Evolutionary conservation across 2,329 filamentous ascomycete genomes (phyloP).

Genomic region (Fusarium multiceps): DNA sequence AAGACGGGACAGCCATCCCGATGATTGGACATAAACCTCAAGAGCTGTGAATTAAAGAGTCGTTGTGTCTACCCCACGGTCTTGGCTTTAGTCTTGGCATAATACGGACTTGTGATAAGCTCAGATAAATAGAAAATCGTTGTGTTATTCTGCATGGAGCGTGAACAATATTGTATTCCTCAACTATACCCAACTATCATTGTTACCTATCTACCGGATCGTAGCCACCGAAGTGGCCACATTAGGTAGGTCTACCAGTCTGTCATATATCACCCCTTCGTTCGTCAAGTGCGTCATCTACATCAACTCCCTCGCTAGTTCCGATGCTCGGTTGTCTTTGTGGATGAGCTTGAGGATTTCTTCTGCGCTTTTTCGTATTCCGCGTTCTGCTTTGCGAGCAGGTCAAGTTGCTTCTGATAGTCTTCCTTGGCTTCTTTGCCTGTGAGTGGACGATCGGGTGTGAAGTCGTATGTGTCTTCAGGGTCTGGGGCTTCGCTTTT

Average conservation of each 20-base stretch:
- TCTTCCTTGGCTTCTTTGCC: neutral
- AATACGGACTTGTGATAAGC: accelerated
- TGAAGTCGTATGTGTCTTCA: neutral
- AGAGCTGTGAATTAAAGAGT: no score
- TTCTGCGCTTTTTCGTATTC: neutral
- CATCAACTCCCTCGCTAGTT: accelerated
- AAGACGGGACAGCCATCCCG: accelerated
- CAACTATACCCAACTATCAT: no score
- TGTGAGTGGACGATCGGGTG: accelerated
- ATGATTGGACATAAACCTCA: neutral
- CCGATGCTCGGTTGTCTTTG: accelerated
- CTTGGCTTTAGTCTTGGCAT: no score
- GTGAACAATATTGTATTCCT: no score
- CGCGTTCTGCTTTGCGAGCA: neutral
- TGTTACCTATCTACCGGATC: no score
- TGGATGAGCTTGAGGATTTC: accelerated
- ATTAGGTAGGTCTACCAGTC: accelerated
- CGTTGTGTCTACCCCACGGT: no score
- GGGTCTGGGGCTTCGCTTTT: neutral
- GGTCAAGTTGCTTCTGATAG: neutral
- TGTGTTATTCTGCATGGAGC: no score
- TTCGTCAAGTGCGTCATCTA: neutral
- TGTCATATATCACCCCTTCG: accelerated
- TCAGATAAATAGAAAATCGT: accelerated
- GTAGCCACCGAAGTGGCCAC: no score